Percentiles rank a stretch among this genome's conserved stretches.
phyloP scores from a whole-genome alignment of 257 asterid genomes.

The Nicotiana paniculata region DNA sequence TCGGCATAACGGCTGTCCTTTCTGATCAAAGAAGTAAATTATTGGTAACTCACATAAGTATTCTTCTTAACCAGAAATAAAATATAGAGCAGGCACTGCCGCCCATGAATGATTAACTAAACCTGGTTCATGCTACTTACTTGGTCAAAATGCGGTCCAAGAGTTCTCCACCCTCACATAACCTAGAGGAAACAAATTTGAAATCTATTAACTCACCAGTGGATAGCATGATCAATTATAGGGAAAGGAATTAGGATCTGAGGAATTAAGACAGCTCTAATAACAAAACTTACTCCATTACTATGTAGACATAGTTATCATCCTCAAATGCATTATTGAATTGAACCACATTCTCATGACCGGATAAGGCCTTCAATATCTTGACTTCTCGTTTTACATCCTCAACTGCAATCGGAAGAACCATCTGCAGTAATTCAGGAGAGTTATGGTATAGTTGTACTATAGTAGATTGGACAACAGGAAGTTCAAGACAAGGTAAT shows the following conservation, averaged over 20 bases:
- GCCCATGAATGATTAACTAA: not conserved
- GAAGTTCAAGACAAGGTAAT: not conserved
- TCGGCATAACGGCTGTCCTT: constrained; percentile 80
- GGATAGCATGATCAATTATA: not conserved
- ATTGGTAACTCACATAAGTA: not conserved
- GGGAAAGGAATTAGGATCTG: not conserved
- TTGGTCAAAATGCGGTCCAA: constrained; percentile 76
- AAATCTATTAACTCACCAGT: not conserved
- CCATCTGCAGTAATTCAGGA: constrained; percentile 46
- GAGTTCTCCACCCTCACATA: constrained; percentile 87
- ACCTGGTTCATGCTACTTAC: constrained; percentile 30
- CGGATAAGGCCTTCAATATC: constrained; percentile 75
- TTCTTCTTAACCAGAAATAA: not conserved
- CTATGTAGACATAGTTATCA: constrained; percentile 66
- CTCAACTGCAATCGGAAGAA: constrained; percentile 79
- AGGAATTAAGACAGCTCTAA: not conserved
- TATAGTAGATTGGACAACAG: not conserved
- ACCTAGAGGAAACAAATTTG: constrained; percentile 25
- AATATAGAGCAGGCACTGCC: not conserved
- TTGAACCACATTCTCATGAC: constrained; percentile 80
- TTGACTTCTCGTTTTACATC: constrained; percentile 87
- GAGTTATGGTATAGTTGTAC: not conserved
- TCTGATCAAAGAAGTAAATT: constrained; percentile 29
- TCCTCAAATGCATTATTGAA: constrained; percentile 76
- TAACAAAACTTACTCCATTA: constrained; percentile 64